Evolutionary conservation across 2,329 filamentous ascomycete genomes (phyloP).

Genomic region (Fonsecaea monophora): DNA sequence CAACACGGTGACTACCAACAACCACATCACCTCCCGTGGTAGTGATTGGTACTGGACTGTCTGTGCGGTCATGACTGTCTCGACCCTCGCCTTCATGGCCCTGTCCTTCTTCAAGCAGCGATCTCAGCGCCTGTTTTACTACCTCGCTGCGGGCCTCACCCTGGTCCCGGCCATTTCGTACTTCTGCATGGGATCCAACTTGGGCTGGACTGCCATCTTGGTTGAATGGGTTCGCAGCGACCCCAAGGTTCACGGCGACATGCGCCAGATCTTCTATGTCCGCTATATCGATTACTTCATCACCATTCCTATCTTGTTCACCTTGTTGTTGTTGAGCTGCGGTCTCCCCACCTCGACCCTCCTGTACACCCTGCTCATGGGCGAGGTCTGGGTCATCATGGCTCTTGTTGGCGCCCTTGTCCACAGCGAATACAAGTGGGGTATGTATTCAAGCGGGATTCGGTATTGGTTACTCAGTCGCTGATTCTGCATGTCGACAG

Average conservation of each 20-base stretch:
- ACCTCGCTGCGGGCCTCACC: constrained; percentile 38
- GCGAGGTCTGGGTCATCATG: constrained; percentile 71
- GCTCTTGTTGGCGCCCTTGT: constrained; percentile 71
- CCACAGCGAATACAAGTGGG: constrained; percentile 63
- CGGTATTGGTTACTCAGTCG: neutral
- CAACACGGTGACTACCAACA: constrained; percentile 41
- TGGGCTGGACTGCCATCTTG: constrained; percentile 68
- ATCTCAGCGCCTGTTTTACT: constrained; percentile 38
- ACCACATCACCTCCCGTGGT: constrained; percentile 40
- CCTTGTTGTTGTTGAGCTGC: constrained; percentile 68
- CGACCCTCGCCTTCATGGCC: constrained; percentile 35
- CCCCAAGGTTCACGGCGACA: constrained; percentile 56
- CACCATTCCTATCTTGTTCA: constrained; percentile 69
- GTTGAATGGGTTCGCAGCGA: constrained; percentile 63
- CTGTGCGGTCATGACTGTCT: constrained; percentile 33
- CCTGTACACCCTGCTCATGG: constrained; percentile 66
- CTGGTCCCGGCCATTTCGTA: constrained; percentile 61
- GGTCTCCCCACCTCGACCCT: constrained; percentile 71
- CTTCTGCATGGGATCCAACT: constrained; percentile 71
- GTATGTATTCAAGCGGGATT: constrained; percentile 54
- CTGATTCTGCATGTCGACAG: constrained; percentile 9
- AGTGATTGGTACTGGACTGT: constrained; percentile 41
- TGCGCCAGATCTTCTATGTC: constrained; percentile 71
- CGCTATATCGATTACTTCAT: constrained; percentile 70
- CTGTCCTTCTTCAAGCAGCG: constrained; percentile 36